These are phyloP conservation scores for Sclerotinia subarctica DNA, from an alignment of 2,329 filamentous ascomycete genomes.

Conservation along the genomic window DNA sequence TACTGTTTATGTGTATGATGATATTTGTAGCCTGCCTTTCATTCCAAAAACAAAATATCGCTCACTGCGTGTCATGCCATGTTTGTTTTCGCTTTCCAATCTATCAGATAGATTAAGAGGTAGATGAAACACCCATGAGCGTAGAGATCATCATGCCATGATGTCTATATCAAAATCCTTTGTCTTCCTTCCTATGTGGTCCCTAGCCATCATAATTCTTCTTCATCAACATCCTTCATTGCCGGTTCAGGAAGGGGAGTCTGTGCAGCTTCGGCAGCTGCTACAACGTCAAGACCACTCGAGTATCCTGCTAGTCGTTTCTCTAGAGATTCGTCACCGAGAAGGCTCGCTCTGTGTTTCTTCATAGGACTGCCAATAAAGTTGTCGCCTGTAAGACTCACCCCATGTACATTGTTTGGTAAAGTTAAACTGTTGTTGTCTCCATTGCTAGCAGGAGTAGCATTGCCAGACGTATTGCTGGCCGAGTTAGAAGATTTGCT, in stretches of 20 bases:
- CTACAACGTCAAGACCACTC: conserved; percentile 30
- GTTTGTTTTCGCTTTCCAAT: conserved; percentile 7
- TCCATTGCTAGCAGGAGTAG: conserved; percentile 44
- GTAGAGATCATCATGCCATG: not conserved
- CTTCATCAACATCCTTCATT: conserved; percentile 28
- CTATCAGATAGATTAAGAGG: conserved; percentile 5
- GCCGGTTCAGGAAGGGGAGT: conserved; percentile 29
- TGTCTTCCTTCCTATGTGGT: conserved; percentile 7
- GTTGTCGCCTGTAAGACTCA: conserved; percentile 45
- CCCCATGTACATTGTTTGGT: conserved; percentile 43
- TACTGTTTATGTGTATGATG: not conserved
- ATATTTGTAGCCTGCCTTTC: not conserved
- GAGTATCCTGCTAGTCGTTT: conserved; percentile 33
- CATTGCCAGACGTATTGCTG: conserved; percentile 42
- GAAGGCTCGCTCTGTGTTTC: conserved; percentile 65
- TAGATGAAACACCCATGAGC: conserved; percentile 5
- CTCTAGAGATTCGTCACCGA: conserved; percentile 43
- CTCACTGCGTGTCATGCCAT: conserved; percentile 8
- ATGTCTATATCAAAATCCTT: conserved; percentile 13
- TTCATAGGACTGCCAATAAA: conserved; percentile 69
- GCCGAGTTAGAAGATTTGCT: conserved; percentile 48
- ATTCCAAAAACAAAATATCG: conserved; percentile 5
- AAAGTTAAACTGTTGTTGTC: conserved; percentile 34
- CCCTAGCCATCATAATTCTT: conserved; percentile 35
- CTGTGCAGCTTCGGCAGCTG: conserved; percentile 36